These are phyloP conservation scores for Vitis riparia DNA, from an alignment of 164 flowering plant genomes.

Conservation along the genomic window DNA sequence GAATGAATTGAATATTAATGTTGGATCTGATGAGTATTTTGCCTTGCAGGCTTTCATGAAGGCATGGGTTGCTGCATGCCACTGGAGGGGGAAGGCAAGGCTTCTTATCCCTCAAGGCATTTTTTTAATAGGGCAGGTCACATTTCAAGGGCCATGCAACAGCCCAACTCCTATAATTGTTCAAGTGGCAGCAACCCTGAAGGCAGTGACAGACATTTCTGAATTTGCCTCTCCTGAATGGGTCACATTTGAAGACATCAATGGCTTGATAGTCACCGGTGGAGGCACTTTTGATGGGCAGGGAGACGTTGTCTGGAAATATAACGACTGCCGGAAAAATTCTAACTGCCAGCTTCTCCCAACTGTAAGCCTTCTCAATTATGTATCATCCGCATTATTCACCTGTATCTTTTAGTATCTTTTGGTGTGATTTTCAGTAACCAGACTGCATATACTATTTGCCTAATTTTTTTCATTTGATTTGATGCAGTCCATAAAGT, in stretches of 20 bases:
- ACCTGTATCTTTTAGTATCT: too few species aligned
- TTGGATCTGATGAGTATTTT: neutral
- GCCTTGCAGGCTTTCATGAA: constrained; percentile 39
- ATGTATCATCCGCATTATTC: too few species aligned
- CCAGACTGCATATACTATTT: too few species aligned
- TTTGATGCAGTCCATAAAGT: constrained; percentile 26
- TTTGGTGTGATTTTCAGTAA: too few species aligned
- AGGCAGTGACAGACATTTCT: constrained; percentile 31
- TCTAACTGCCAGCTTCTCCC: constrained; percentile 32
- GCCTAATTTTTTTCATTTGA: too few species aligned
- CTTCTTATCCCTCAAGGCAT: constrained; percentile 45
- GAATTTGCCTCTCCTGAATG: constrained; percentile 29
- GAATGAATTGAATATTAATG: neutral
- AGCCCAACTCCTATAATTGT: constrained; percentile 30
- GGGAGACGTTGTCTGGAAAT: constrained; percentile 40
- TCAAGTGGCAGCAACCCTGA: constrained; percentile 35
- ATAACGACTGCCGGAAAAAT: constrained; percentile 26
- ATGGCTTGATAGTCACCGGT: constrained; percentile 42
- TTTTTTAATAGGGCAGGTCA: constrained; percentile 23
- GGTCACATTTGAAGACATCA: constrained; percentile 33
- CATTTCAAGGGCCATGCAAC: constrained; percentile 54
- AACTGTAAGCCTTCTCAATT: constrained; percentile 24
- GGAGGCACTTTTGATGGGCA: constrained; percentile 51
- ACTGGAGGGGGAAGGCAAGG: constrained; percentile 28
- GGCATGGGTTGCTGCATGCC: constrained; percentile 55